These are phyloP conservation scores for Talaromyces sp. DNA, from an alignment of 2,329 filamentous ascomycete species.

Conservation along the genomic window DNA sequence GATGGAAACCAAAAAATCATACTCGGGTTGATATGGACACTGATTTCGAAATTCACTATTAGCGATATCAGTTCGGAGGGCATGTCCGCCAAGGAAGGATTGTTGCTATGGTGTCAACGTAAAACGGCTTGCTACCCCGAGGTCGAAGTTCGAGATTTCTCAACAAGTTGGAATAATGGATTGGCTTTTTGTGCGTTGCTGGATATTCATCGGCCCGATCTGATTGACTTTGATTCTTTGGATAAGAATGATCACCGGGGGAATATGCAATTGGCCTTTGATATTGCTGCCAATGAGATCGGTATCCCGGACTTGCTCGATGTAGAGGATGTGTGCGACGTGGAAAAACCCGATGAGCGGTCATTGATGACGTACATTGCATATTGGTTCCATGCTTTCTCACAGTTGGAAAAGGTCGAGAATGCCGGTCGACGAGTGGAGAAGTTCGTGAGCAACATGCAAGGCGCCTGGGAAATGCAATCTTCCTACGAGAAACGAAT, in stretches of 20 bases:
- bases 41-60: slow-evolving; percentile 97
- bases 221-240: slow-evolving; percentile 93
- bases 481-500: slow-evolving; percentile 91
- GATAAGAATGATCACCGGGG: slow-evolving; percentile 92
- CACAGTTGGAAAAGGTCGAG: slow-evolving; percentile 97
- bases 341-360: slow-evolving; percentile 90
- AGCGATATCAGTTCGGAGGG: slow-evolving; percentile 98
- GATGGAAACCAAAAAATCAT: slow-evolving; percentile 98
- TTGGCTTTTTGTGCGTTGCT: slow-evolving; percentile 93
- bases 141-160: slow-evolving; percentile 93
- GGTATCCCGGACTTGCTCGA: slow-evolving; percentile 94
- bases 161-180: slow-evolving; percentile 93
- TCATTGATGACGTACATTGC: slow-evolving; percentile 99
- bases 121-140: slow-evolving; percentile 99
- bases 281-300: slow-evolving; percentile 93
- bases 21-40: slow-evolving; percentile 92
- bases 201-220: slow-evolving; percentile 92
- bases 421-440: slow-evolving; percentile 94
- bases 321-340: slow-evolving; percentile 96
- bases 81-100: slow-evolving; percentile 92
- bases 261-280: slow-evolving; percentile 97
- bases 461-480: slow-evolving; percentile 99
- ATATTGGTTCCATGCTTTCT: slow-evolving; percentile 99
- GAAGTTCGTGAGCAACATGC: slow-evolving; percentile 98
- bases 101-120: slow-evolving; percentile 94